Evolutionary conservation across 441 rosid genomes (phyloP).

Genomic region (Theobroma grandiflorum): DNA sequence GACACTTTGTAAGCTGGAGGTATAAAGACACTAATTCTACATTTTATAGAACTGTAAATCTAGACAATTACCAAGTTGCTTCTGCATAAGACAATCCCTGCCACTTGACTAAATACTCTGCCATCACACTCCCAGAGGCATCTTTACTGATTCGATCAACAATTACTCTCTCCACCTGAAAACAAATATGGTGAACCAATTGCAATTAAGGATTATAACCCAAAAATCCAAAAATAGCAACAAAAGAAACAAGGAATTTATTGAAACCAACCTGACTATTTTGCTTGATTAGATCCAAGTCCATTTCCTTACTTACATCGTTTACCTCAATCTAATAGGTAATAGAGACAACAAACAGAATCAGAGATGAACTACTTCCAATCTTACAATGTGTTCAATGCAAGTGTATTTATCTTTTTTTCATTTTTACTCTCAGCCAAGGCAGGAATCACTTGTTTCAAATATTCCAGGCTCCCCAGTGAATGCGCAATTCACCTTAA

Average conservation of each 20-base stretch:
- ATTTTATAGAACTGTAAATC: slow-evolving; percentile 20
- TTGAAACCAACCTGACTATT: slow-evolving; percentile 81
- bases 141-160: slow-evolving; percentile 88
- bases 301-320: slow-evolving; percentile 99
- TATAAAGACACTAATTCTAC: slow-evolving; percentile 21
- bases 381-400: background rate
- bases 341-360: slow-evolving; percentile 26
- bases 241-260: slow-evolving; percentile 9
- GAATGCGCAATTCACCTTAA: background rate
- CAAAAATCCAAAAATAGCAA: slow-evolving; percentile 14
- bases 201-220: slow-evolving; percentile 21
- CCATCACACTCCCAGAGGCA: slow-evolving; percentile 73
- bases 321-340: slow-evolving; percentile 86
- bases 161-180: slow-evolving; percentile 94
- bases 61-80: slow-evolving; percentile 85
- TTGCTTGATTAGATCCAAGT: slow-evolving; percentile 97
- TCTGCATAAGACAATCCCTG: slow-evolving; percentile 99
- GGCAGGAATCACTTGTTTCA: slow-evolving; percentile 18
- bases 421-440: background rate
- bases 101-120: slow-evolving; percentile 99
- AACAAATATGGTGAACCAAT: slow-evolving; percentile 35
- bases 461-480: slow-evolving; percentile 3
- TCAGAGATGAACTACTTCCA: slow-evolving; percentile 11
- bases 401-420: background rate
- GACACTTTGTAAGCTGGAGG: background rate